A percentile compares a stretch with the other conserved stretches of the same genome.
Conservation (phyloP, 2,329 filamentous ascomycete genomes). For the Beauveria pseudobassiana region DNA sequence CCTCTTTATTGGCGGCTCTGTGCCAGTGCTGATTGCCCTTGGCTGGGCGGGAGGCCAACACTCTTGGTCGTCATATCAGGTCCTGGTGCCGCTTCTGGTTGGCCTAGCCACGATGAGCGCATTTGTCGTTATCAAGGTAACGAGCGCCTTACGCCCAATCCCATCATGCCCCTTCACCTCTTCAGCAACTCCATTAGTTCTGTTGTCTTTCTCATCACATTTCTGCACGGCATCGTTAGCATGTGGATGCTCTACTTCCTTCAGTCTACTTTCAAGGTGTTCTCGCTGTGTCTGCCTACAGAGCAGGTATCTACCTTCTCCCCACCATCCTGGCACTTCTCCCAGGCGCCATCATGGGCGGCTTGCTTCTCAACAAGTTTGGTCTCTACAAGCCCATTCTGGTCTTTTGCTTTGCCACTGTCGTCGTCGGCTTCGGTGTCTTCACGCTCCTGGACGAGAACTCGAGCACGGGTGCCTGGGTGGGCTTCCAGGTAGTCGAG, state of each 20-base stretch:
- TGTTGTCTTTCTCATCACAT: slow-evolving; percentile 14
- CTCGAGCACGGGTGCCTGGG: slow-evolving; percentile 31
- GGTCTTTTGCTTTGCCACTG: slow-evolving; percentile 25
- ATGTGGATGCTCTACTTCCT: slow-evolving; percentile 33
- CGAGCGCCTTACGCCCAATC: slow-evolving; percentile 18
- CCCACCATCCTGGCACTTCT: slow-evolving; percentile 21
- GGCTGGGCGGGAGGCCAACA: slow-evolving; percentile 46
- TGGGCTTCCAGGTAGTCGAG: slow-evolving; percentile 33
- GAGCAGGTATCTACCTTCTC: slow-evolving; percentile 27
- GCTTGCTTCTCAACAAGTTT: slow-evolving; percentile 21
- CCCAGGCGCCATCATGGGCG: slow-evolving; percentile 20
- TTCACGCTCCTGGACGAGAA: slow-evolving; percentile 31
- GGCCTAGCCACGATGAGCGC: slow-evolving; percentile 30
- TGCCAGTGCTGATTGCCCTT: slow-evolving; percentile 40
- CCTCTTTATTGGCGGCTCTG: slow-evolving; percentile 29
- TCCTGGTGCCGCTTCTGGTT: slow-evolving; percentile 39
- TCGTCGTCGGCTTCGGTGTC: slow-evolving; percentile 32
- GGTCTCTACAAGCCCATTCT: slow-evolving; percentile 28
- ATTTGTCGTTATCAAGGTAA: slow-evolving; percentile 29
- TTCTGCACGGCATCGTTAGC: slow-evolving; percentile 21
- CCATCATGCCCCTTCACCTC: slow-evolving; percentile 35
- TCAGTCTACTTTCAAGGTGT: slow-evolving; percentile 42
- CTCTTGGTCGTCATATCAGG: slow-evolving; percentile 38
- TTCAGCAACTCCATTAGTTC: slow-evolving; percentile 35
- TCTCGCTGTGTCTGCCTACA: slow-evolving; percentile 22